Percentiles rank a stretch among this genome's conserved stretches.
Conservation (phyloP, 169 alveolate genomes). For the Ichthyophthirius multifiliis region DNA sequence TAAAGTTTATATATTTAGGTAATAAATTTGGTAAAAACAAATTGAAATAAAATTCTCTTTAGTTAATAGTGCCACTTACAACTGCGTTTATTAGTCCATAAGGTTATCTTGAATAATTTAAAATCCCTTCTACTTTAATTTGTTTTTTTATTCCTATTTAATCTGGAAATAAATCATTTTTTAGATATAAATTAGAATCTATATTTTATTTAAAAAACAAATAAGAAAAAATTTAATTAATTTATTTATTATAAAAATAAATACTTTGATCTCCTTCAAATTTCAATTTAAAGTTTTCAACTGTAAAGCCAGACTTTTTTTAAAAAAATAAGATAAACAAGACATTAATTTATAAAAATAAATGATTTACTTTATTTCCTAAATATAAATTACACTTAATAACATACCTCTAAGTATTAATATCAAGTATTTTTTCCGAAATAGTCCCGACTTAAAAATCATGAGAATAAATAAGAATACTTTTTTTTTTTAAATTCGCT, state of each 20-base stretch:
- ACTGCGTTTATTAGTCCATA: background rate
- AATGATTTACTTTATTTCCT: background rate
- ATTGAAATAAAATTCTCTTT: background rate
- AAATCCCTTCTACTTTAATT: background rate
- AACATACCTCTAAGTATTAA: background rate
- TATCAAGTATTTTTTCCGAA: background rate
- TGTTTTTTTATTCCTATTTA: background rate
- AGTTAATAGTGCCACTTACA: background rate
- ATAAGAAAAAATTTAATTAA: background rate
- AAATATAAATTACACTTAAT: background rate
- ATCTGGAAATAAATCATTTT: background rate
- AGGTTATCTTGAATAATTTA: background rate
- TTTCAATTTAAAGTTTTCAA: background rate
- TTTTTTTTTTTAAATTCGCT: background rate
- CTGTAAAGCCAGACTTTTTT: background rate
- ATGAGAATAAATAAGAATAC: background rate
- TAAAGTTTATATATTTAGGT: background rate
- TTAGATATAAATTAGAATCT: background rate
- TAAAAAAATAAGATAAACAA: background rate
- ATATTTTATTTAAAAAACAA: background rate
- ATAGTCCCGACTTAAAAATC: background rate
- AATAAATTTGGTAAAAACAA: background rate
- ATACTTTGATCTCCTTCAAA: background rate
- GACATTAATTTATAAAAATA: background rate
- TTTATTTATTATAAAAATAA: background rate